phyloP scores from a whole-genome alignment of 371 early-diverging fungal species.

The Smittium culicis region DNA sequence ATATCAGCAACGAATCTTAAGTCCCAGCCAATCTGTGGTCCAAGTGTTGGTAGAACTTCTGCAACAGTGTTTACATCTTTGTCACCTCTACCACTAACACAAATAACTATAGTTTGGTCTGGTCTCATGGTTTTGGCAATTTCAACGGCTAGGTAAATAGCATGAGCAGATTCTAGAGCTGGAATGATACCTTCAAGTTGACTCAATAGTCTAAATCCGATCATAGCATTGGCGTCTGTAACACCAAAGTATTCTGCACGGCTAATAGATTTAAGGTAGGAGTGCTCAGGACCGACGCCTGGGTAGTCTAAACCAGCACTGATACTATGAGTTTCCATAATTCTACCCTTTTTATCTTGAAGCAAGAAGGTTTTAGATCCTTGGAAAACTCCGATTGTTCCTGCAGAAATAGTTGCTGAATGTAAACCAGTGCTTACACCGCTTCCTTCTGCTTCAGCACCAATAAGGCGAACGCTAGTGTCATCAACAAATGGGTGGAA shows the following conservation, averaged over 20 bases:
- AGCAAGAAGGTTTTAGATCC: conserved; percentile 87
- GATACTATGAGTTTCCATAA: conserved; percentile 86
- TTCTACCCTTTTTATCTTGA: conserved; percentile 87
- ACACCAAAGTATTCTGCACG: conserved; percentile 76
- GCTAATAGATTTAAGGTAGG: conserved; percentile 73
- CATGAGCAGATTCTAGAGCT: conserved; percentile 89
- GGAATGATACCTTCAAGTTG: conserved; percentile 88
- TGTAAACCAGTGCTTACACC: conserved; percentile 69
- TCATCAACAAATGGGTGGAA: conserved; percentile 89
- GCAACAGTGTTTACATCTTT: conserved; percentile 92
- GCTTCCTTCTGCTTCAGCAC: conserved; percentile 88
- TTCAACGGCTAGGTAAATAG: conserved; percentile 67
- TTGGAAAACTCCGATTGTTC: conserved; percentile 88
- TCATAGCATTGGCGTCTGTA: conserved; percentile 72
- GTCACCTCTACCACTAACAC: conserved; percentile 90
- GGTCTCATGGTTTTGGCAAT: conserved; percentile 59
- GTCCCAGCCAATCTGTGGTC: conserved; percentile 89
- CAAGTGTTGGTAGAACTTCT: conserved; percentile 75
- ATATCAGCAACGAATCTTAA: conserved; percentile 44
- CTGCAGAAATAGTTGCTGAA: conserved; percentile 76
- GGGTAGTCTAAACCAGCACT: conserved; percentile 95
- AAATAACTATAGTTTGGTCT: conserved; percentile 74
- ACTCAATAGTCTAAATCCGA: conserved; percentile 72
- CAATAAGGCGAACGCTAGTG: conserved; percentile 62
- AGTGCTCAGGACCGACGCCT: conserved; percentile 93